Conservation (phyloP, 148 eudicot species). For the Heliamphora exappendiculata region DNA sequence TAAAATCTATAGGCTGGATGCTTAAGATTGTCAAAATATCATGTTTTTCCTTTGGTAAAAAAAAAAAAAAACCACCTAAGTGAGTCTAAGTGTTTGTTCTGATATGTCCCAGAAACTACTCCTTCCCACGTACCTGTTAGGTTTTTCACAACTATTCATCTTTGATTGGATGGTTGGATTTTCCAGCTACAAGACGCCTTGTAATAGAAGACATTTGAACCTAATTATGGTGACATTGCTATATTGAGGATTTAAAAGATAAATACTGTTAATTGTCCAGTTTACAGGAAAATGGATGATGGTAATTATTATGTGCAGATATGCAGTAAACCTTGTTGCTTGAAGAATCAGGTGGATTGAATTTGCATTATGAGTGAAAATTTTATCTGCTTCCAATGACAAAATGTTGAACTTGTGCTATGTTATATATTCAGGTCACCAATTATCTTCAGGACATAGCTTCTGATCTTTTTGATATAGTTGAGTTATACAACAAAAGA, state of each 20-base stretch:
- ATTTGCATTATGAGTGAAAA: background rate
- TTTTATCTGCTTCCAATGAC: background rate
- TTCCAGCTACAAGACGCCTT: background rate
- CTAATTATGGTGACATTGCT: background rate
- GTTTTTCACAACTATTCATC: background rate
- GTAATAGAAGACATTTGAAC: background rate
- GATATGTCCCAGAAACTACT: background rate
- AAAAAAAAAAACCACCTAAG: background rate
- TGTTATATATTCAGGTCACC: slow-evolving; percentile 55
- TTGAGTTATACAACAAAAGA: slow-evolving; percentile 65
- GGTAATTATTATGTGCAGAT: background rate
- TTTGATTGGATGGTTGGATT: slow-evolving; percentile 1
- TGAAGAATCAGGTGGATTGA: background rate
- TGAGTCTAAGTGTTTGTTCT: background rate
- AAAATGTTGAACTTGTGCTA: slow-evolving; percentile 1
- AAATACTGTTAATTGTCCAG: background rate
- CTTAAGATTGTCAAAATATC: background rate
- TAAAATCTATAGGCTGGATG: background rate
- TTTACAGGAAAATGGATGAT: background rate
- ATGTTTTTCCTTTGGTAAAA: background rate
- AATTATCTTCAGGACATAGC: slow-evolving; percentile 91
- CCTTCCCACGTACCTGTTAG: background rate
- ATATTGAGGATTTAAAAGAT: background rate
- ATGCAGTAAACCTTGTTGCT: background rate
- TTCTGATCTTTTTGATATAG: slow-evolving; percentile 82